Evolutionary conservation across 129 eudicot species (phyloP).

Genomic region (Oenanthe sinensis): DNA sequence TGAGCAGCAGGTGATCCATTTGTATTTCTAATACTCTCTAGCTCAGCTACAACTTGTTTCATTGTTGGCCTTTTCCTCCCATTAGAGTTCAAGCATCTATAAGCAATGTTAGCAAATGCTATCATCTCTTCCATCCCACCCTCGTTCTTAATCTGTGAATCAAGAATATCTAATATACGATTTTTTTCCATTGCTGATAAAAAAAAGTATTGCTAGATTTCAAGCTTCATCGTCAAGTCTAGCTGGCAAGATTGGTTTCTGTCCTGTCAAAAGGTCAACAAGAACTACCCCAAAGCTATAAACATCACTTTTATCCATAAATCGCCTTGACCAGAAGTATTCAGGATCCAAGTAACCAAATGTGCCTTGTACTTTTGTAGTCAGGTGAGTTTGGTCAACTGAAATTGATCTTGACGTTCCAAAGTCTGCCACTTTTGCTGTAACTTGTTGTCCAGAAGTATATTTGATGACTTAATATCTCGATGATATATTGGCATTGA

Average conservation of each 20-base stretch:
- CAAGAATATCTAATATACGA: not conserved
- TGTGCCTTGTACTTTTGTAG: not conserved
- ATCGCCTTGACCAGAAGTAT: not conserved
- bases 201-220: not conserved
- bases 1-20: not conserved
- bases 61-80: not conserved
- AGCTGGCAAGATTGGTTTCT: not conserved
- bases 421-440: not conserved
- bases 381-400: not conserved
- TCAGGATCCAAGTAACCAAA: not conserved
- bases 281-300: conserved; percentile 3
- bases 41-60: not conserved
- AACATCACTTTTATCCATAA: not conserved
- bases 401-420: not conserved
- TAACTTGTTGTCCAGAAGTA: not conserved
- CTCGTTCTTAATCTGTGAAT: not conserved
- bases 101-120: not conserved
- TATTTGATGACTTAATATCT: not conserved
- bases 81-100: not conserved
- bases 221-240: not conserved
- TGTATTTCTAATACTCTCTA: not conserved
- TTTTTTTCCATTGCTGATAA: not conserved
- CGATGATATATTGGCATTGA: not conserved
- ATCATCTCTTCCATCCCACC: not conserved
- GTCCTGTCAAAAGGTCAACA: conserved; percentile 1